These are phyloP conservation scores for Populus hybrid DNA, from an alignment of 441 rosid genomes.

Conservation along the genomic window DNA sequence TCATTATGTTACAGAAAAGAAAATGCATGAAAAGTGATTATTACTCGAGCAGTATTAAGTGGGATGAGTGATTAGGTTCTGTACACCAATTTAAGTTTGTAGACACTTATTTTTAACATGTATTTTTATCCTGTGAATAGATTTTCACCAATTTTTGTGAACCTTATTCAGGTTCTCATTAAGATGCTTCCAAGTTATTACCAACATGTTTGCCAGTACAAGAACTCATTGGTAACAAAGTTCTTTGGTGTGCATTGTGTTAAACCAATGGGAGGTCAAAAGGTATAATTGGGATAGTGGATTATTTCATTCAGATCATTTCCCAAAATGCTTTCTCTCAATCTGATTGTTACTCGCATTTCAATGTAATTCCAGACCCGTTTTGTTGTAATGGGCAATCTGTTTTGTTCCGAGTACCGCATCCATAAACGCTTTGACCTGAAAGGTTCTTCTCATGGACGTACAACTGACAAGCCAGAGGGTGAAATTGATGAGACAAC, in stretches of 20 bases:
- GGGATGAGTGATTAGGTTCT: not conserved
- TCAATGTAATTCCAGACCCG: constrained; percentile 48
- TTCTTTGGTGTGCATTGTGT: constrained; percentile 95
- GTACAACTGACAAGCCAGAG: constrained; percentile 68
- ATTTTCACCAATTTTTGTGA: not conserved
- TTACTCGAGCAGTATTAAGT: constrained; percentile 4
- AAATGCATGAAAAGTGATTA: not conserved
- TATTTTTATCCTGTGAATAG: not conserved
- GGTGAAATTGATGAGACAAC: constrained; percentile 84
- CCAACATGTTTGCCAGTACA: constrained; percentile 64
- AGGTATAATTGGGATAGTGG: constrained; percentile 44
- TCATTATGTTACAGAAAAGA: not conserved
- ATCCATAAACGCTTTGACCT: constrained; percentile 88
- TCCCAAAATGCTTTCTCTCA: not conserved
- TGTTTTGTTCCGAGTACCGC: constrained; percentile 78
- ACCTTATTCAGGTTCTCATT: constrained; percentile 60
- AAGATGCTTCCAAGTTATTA: constrained; percentile 84
- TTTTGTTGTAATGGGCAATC: constrained; percentile 84
- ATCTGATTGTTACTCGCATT: constrained; percentile 14
- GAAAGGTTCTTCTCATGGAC: constrained; percentile 95
- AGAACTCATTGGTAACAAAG: constrained; percentile 81
- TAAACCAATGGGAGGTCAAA: constrained; percentile 87
- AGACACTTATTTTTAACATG: not conserved
- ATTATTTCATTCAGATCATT: constrained; percentile 6
- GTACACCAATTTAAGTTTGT: not conserved